Percentiles rank a stretch among this genome's conserved stretches.
These are phyloP conservation scores for Dactylonectria macrodidyma DNA, from an alignment of 2,329 filamentous ascomycete genomes.

Conservation along the genomic window DNA sequence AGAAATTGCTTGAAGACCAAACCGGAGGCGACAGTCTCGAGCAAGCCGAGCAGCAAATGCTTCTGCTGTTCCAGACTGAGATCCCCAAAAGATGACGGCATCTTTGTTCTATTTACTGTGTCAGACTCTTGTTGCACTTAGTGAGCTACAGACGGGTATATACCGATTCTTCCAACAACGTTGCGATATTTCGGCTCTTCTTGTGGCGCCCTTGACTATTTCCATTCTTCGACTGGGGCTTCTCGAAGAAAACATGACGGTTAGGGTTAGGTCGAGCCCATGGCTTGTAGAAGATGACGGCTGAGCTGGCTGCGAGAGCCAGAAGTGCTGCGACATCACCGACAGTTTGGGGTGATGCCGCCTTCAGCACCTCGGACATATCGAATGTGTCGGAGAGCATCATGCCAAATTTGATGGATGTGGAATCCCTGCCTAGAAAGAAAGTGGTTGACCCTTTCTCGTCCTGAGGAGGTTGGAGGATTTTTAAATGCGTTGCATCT, in stretches of 20 bases:
- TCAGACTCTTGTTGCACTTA: too few relatives aligned
- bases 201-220: conserved; percentile 43
- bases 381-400: not conserved
- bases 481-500: too few relatives aligned
- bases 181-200: conserved; percentile 61
- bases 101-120: not conserved
- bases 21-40: conserved; percentile 90
- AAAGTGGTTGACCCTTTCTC: too few relatives aligned
- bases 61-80: conserved; percentile 93
- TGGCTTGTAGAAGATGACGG: conserved; percentile 56
- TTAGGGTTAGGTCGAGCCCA: conserved; percentile 67
- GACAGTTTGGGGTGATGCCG: conserved; percentile 40
- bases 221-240: conserved; percentile 56
- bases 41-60: conserved; percentile 90
- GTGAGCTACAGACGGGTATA: conserved; percentile 13
- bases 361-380: conserved; percentile 29
- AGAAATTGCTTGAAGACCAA: conserved; percentile 91
- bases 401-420: not conserved
- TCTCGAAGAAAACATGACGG: conserved; percentile 63
- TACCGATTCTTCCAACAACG: conserved; percentile 48
- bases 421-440: conserved; percentile 25
- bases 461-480: too few relatives aligned
- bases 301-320: conserved; percentile 39
- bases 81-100: conserved; percentile 88
- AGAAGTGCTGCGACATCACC: conserved; percentile 44